Conservation (phyloP, 2,329 filamentous ascomycete genomes). For the Podosphaera aphanis region DNA sequence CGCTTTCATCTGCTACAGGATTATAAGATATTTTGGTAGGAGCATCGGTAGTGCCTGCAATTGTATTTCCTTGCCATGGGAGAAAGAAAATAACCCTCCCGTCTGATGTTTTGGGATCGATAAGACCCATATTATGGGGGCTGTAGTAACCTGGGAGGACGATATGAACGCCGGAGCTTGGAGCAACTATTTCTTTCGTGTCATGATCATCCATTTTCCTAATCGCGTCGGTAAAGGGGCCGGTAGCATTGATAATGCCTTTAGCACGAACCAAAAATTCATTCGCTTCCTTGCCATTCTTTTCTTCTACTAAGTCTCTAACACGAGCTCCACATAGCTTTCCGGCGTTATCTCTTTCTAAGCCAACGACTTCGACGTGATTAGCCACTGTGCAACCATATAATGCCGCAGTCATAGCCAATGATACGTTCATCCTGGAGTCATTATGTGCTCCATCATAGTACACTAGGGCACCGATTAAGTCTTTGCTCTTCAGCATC, state of each 20-base stretch:
- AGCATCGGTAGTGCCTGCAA: conserved; percentile 69
- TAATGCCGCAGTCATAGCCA: conserved; percentile 71
- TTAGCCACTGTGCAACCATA: conserved; percentile 68
- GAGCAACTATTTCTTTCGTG: conserved; percentile 58
- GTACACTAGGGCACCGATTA: conserved; percentile 68
- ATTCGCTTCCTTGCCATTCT: conserved; percentile 34
- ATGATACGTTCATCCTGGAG: conserved; percentile 73
- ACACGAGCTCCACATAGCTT: conserved; percentile 50
- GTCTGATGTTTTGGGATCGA: conserved; percentile 69
- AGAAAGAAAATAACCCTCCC: conserved; percentile 84
- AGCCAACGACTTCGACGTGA: conserved; percentile 55
- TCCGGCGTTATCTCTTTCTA: conserved; percentile 53
- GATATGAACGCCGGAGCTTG: conserved; percentile 66
- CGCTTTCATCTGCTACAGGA: conserved; percentile 57
- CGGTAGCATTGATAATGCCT: conserved; percentile 72
- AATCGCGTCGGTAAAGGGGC: conserved; percentile 68
- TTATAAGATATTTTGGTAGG: conserved; percentile 49
- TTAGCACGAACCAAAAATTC: conserved; percentile 54
- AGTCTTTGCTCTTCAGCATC: conserved; percentile 59
- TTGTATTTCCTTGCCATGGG: conserved; percentile 81
- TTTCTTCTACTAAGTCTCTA: conserved; percentile 44
- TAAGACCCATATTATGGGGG: conserved; percentile 65
- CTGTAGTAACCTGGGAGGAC: conserved; percentile 74
- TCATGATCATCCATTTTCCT: conserved; percentile 59
- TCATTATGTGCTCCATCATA: conserved; percentile 87